phyloP scores from a whole-genome alignment of 768 basidiomycete genomes.

The Macrolepiota fuliginosa region DNA sequence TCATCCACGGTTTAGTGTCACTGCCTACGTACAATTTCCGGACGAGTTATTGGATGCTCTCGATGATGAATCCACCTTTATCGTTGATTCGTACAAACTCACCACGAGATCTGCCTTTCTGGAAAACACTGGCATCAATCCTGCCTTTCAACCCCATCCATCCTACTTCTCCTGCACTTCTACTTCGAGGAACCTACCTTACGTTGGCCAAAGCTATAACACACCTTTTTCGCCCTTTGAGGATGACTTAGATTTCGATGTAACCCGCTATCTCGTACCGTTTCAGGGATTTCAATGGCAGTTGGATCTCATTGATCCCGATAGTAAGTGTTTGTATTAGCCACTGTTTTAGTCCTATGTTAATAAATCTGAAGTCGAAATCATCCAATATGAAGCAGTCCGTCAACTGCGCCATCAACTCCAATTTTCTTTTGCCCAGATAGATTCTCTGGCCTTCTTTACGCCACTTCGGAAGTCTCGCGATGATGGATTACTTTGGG shows the following conservation, averaged over 20 bases:
- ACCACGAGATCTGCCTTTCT: background rate
- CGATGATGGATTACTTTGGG: constrained; percentile 41
- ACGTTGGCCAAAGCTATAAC: background rate
- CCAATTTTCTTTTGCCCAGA: constrained; percentile 28
- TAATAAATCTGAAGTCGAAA: constrained; percentile 34
- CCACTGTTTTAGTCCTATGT: background rate
- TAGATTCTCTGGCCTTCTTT: constrained; percentile 30
- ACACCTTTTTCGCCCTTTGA: constrained; percentile 42
- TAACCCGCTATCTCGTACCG: constrained; percentile 21
- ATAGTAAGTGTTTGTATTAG: constrained; percentile 34
- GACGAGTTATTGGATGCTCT: constrained; percentile 1
- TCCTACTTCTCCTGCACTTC: constrained; percentile 50
- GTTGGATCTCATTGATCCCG: constrained; percentile 41
- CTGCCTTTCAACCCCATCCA: constrained; percentile 17
- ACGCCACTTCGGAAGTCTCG: constrained; percentile 17
- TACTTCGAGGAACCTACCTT: constrained; percentile 27
- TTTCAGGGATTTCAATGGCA: constrained; percentile 34
- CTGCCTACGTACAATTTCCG: constrained; percentile 1
- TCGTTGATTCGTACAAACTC: background rate
- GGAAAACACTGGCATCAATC: background rate
- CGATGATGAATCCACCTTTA: background rate
- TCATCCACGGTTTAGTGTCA: background rate
- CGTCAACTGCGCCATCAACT: constrained; percentile 32
- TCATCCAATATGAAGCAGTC: constrained; percentile 45
- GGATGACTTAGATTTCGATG: constrained; percentile 40